Evolutionary conservation across 768 basidiomycete species (phyloP).

Genomic region (Cubamyces sp.): DNA sequence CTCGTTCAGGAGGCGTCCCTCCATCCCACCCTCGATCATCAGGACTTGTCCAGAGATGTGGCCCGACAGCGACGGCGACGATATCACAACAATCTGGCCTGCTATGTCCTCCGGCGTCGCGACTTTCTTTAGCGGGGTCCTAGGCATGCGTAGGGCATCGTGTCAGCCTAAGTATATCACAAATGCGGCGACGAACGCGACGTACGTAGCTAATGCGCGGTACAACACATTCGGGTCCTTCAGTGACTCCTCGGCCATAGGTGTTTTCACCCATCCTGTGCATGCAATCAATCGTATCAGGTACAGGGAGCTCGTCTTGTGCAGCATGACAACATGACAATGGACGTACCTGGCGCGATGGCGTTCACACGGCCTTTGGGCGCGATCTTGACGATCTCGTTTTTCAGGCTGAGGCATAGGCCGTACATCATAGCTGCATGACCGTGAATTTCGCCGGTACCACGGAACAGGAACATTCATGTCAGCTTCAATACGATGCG

Average conservation of each 20-base stretch:
- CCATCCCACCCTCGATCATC: slow-evolving; percentile 81
- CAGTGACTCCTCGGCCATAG: slow-evolving; percentile 62
- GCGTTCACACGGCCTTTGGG: slow-evolving; percentile 72
- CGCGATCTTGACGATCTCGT: slow-evolving; percentile 79
- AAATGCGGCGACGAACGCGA: neutral
- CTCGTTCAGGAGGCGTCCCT: slow-evolving; percentile 59
- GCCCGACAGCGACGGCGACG: slow-evolving; percentile 64
- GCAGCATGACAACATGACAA: neutral
- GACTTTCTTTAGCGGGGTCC: slow-evolving; percentile 72
- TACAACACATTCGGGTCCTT: slow-evolving; percentile 58
- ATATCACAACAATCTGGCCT: slow-evolving; percentile 61
- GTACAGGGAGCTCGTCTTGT: neutral
- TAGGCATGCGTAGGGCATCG: slow-evolving; percentile 28
- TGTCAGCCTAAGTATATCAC: neutral
- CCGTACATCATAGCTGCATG: slow-evolving; percentile 72
- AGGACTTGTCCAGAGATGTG: slow-evolving; percentile 73
- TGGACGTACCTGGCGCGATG: slow-evolving; percentile 64
- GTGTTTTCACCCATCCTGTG: slow-evolving; percentile 53
- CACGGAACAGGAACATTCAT: neutral
- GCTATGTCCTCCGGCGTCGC: slow-evolving; percentile 67
- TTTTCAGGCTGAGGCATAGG: slow-evolving; percentile 67
- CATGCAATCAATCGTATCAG: neutral
- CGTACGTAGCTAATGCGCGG: slow-evolving; percentile 69
- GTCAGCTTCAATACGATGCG: neutral
- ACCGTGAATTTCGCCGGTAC: neutral